Conservation (phyloP, 2,329 filamentous ascomycete species). For the Botrytis squamosa region DNA sequence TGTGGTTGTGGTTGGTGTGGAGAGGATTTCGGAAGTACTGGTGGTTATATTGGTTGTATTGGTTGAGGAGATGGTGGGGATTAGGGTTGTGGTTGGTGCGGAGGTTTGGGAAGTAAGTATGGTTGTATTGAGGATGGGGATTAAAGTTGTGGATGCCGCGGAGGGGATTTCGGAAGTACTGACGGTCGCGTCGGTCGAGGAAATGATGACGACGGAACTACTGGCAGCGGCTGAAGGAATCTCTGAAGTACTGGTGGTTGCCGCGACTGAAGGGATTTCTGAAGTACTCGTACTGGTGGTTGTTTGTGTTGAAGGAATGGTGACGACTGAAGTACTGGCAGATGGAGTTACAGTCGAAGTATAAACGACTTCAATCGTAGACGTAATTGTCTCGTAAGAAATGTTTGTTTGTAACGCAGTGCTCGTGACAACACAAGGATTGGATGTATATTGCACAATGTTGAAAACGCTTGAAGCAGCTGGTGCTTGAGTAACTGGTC, state of each 20-base stretch:
- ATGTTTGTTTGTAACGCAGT: neutral
- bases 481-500: neutral
- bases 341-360: neutral
- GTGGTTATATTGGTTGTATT: neutral
- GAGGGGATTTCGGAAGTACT: neutral
- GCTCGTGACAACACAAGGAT: neutral
- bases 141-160: neutral
- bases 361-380: neutral
- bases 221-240: neutral
- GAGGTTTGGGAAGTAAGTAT: too few relatives aligned
- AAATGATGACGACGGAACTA: neutral
- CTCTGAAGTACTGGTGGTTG: neutral
- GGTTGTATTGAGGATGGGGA: neutral
- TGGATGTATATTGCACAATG: neutral
- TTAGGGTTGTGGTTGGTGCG: neutral
- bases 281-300: neutral
- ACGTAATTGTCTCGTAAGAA: neutral
- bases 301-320: neutral
- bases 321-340: neutral
- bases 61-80: too few relatives aligned
- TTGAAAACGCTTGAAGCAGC: neutral
- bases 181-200: neutral
- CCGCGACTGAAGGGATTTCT: too few relatives aligned
- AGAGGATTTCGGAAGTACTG: neutral
- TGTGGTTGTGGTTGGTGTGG: neutral